Evolutionary conservation across 106 monocot genomes (phyloP).

Genomic region (Dioscorea zingiberensis): DNA sequence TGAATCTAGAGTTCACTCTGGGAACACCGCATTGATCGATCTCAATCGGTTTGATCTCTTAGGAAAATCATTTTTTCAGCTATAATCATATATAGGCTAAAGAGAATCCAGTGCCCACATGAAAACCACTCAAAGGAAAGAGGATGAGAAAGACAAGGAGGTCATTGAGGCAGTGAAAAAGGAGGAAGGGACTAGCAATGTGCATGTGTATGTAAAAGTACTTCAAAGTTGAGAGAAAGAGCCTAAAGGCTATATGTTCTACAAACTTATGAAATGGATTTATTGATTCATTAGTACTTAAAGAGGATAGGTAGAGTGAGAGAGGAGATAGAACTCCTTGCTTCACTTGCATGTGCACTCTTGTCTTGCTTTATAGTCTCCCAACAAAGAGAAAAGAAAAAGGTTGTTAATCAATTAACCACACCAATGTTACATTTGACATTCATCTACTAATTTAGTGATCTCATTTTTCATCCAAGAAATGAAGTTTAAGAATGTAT

Average conservation of each 20-base stretch:
- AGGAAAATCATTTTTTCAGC: no score
- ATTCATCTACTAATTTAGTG: no score
- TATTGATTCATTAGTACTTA: background rate
- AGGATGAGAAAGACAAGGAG: conserved; percentile 14
- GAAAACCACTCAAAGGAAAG: conserved; percentile 4
- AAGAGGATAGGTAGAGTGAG: background rate
- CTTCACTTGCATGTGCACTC: conserved; percentile 24
- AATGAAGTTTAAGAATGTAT: no score
- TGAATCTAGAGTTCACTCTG: conserved; percentile 86
- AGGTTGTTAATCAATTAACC: background rate
- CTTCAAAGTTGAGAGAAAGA: conserved; percentile 11
- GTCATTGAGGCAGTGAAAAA: conserved; percentile 18
- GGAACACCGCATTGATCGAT: conserved; percentile 53
- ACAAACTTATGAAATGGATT: conserved; percentile 19
- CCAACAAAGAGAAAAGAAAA: conserved; percentile 10
- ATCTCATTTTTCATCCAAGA: no score
- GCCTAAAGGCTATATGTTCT: conserved; percentile 14
- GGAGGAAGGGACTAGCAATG: conserved; percentile 4
- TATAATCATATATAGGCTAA: no score
- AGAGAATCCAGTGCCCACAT: background rate
- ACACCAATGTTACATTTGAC: no score
- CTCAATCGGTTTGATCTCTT: background rate
- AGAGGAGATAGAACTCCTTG: background rate
- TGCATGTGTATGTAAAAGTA: conserved; percentile 5
- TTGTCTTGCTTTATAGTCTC: conserved; percentile 18